phyloP scores from a whole-genome alignment of 345 rosid genomes.

The Microthlaspi erraticum region DNA sequence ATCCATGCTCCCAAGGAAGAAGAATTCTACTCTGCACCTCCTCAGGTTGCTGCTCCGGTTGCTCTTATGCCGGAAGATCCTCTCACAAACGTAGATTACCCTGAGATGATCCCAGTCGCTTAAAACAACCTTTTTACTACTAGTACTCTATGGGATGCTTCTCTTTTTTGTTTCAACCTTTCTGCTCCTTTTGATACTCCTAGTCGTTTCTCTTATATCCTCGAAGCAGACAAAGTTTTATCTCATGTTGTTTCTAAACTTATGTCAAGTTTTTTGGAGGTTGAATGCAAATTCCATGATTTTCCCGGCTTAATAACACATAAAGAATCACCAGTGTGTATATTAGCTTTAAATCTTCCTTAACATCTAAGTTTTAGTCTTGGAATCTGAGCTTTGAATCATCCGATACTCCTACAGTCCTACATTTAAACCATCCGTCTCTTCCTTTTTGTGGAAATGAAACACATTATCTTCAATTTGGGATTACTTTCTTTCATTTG shows the following conservation, averaged over 20 bases:
- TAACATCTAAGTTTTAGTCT: too few relatives aligned
- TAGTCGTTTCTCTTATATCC: background rate
- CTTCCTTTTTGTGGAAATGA: too few relatives aligned
- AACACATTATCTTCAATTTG: too few relatives aligned
- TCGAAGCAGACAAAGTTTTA: conserved; percentile 1
- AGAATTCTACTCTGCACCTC: background rate
- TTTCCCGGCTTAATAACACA: background rate
- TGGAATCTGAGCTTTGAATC: too few relatives aligned
- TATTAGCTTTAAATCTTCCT: too few relatives aligned
- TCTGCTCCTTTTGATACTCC: background rate
- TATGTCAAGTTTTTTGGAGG: conserved; percentile 1
- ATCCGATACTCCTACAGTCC: too few relatives aligned
- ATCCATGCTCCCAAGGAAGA: too few relatives aligned
- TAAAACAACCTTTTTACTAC: conserved; percentile 1
- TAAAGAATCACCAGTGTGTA: too few relatives aligned
- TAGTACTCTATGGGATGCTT: background rate
- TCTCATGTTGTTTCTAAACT: conserved; percentile 8
- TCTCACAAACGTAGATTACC: conserved; percentile 48
- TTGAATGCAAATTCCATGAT: background rate
- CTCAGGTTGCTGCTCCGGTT: conserved; percentile 4
- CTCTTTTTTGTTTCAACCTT: background rate
- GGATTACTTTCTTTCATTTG: too few relatives aligned
- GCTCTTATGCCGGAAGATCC: conserved; percentile 31
- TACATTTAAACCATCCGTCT: too few relatives aligned
- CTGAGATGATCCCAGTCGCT: conserved; percentile 50